Evolutionary conservation across 257 asterid genomes (phyloP), one percentile per base, ranked within the genome.

Genomic region (Solanum acaule): DNA sequence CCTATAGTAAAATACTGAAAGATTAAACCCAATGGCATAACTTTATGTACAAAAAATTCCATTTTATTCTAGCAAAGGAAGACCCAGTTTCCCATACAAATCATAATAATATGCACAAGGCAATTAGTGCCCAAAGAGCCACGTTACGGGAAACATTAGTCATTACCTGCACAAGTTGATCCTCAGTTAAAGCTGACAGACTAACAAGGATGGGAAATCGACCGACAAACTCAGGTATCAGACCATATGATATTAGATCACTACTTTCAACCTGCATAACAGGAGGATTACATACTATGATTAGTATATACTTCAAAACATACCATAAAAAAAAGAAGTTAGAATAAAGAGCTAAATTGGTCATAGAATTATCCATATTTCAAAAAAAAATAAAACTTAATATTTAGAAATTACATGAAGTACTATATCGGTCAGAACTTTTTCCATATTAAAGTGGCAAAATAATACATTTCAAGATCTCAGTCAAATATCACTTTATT

Each of bases 211-310:
- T 90, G 5, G 99, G 99, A 84, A 97, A 97, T 88, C 99, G 95
- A 31, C 99, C 99, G 82, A 97, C 99, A 84, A 97, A 97, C 93
- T 97, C 99, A 3, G 99, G 99, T 90, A 97, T 97, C 90, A 97
- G 93, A 85, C 99, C 99, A 37, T 97, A 97, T 1, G 99, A 97
- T 87, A 97, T 97, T 22, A 97, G 95, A 92, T 97, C 99, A 88
- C 99, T 96, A 91, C 99, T 97, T 91, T 97, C 99, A 90, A 91
- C 99, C 99, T 97, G 95, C 73, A 91, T 88, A 90, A 81, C 44
- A 84, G 88, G 72, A 61, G 22, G 1, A 49, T 82, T 31, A 20
- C 5, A 16, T 31, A 49, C 40, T 18, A 82, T 33, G 86, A 20
- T 82, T 52, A 82, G 86, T 18, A 82, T 31, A 52, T 10, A 20